Conservation (phyloP, 148 eudicot genomes). For the Selenicereus undatus region DNA sequence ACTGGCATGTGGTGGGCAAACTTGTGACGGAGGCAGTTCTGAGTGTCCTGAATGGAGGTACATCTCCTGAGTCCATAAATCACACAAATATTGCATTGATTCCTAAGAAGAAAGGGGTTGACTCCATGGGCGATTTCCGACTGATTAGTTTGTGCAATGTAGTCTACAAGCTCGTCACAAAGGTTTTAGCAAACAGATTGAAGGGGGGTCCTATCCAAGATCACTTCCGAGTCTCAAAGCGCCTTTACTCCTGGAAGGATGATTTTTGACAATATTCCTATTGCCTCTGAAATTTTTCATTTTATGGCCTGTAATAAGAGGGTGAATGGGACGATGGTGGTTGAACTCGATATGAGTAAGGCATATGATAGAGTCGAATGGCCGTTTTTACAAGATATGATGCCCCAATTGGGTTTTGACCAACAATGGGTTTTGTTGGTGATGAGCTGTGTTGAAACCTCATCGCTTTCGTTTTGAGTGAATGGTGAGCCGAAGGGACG, state of each 20-base stretch:
- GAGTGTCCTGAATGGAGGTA: background rate
- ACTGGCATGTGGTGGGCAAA: background rate
- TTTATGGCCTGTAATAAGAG: too few species aligned
- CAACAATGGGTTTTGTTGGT: too few species aligned
- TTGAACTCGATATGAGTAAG: too few species aligned
- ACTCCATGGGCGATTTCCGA: background rate
- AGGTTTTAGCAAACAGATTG: too few species aligned
- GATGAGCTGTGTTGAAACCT: too few species aligned
- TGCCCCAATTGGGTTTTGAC: too few species aligned
- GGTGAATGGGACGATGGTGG: too few species aligned
- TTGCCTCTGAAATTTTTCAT: too few species aligned
- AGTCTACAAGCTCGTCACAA: background rate
- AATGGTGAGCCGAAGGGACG: too few species aligned
- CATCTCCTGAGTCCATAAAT: background rate
- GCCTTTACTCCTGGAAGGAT: background rate
- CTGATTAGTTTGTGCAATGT: background rate
- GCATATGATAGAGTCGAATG: too few species aligned
- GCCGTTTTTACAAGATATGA: too few species aligned
- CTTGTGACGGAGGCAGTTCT: background rate
- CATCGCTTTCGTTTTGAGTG: too few species aligned
- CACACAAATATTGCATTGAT: background rate
- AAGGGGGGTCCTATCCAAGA: background rate
- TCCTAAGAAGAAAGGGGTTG: background rate
- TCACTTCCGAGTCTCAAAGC: background rate
- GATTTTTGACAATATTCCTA: background rate